phyloP scores from a whole-genome alignment of 129 eudicot species.

The Cynara cardunculus region DNA sequence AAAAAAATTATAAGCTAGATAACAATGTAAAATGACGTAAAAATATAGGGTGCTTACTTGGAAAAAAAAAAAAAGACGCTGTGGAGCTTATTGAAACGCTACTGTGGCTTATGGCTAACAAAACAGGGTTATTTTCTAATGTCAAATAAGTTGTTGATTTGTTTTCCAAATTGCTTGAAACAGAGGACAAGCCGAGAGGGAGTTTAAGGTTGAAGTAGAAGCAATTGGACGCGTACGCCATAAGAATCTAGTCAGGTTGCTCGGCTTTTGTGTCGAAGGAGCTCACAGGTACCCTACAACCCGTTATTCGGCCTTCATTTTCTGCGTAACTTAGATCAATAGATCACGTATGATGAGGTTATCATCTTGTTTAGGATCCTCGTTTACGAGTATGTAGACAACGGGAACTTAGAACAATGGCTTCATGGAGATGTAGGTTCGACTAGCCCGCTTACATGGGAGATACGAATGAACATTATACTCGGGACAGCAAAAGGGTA shows the following conservation, averaged over 20 bases:
- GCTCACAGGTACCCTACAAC: slow-evolving; percentile 64
- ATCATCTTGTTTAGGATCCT: slow-evolving; percentile 56
- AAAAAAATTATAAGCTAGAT: too few species aligned
- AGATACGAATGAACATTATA: slow-evolving; percentile 69
- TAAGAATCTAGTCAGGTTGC: slow-evolving; percentile 85
- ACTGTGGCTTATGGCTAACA: too few species aligned
- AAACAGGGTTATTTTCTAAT: too few species aligned
- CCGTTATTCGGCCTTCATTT: not conserved
- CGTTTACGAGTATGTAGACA: slow-evolving; percentile 77
- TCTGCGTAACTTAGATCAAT: not conserved
- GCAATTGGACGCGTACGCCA: slow-evolving; percentile 93
- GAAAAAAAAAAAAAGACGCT: too few species aligned
- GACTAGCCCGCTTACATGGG: slow-evolving; percentile 87
- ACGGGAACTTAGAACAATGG: slow-evolving; percentile 92
- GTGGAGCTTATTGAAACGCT: too few species aligned
- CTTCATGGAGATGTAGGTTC: slow-evolving; percentile 89
- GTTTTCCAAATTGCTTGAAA: not conserved
- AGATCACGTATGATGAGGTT: not conserved
- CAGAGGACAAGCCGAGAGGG: slow-evolving; percentile 97
- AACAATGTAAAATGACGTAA: too few species aligned
- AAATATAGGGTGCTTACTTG: too few species aligned
- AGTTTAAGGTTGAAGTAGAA: slow-evolving; percentile 93
- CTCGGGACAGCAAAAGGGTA: slow-evolving; percentile 94
- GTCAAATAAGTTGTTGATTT: not conserved
- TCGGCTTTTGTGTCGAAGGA: slow-evolving; percentile 93